Conservation (phyloP, 2,329 filamentous ascomycete genomes). For the Parafenestella ontariensis region DNA sequence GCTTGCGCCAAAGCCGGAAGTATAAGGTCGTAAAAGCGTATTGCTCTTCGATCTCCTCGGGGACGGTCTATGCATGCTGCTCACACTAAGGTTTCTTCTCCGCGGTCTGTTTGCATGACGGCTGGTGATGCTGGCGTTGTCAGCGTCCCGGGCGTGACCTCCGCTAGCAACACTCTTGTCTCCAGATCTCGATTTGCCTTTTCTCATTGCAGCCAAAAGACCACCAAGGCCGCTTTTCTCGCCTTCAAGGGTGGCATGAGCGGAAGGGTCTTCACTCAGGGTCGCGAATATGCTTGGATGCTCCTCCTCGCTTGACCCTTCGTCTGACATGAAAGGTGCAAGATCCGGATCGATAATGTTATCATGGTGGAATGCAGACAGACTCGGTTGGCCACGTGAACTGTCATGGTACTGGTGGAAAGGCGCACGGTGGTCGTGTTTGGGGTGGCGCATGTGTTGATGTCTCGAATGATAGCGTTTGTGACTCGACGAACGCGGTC, state of each 20-base stretch:
- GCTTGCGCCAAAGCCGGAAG: constrained; percentile 49
- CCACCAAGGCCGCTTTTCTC: constrained; percentile 78
- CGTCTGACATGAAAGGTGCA: constrained; percentile 93
- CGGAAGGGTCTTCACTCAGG: constrained; percentile 69
- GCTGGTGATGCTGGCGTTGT: constrained; percentile 69
- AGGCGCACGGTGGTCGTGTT: constrained; percentile 82
- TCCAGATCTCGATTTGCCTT: constrained; percentile 73
- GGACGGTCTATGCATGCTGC: constrained; percentile 77
- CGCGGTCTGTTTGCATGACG: constrained; percentile 70
- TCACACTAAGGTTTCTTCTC: constrained; percentile 82
- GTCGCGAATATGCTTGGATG: constrained; percentile 83
- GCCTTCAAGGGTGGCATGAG: constrained; percentile 68
- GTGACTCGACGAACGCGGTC: constrained; percentile 79
- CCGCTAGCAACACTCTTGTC: constrained; percentile 72
- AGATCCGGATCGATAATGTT: constrained; percentile 98
- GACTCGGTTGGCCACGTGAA: constrained; percentile 66
- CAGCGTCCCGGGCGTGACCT: constrained; percentile 70
- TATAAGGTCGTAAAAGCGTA: constrained; percentile 59
- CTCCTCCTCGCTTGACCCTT: constrained; percentile 90
- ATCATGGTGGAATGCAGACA: constrained; percentile 96
- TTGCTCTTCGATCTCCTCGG: constrained; percentile 68
- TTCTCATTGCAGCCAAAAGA: constrained; percentile 75
- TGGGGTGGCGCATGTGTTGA: constrained; percentile 79
- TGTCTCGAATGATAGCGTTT: constrained; percentile 88
- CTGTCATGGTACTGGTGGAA: constrained; percentile 83